A percentile compares a stretch with the other conserved stretches of the same genome.
Evolutionary conservation across 2,329 filamentous ascomycete genomes (phyloP).

Genomic region (Truncatella angustata): DNA sequence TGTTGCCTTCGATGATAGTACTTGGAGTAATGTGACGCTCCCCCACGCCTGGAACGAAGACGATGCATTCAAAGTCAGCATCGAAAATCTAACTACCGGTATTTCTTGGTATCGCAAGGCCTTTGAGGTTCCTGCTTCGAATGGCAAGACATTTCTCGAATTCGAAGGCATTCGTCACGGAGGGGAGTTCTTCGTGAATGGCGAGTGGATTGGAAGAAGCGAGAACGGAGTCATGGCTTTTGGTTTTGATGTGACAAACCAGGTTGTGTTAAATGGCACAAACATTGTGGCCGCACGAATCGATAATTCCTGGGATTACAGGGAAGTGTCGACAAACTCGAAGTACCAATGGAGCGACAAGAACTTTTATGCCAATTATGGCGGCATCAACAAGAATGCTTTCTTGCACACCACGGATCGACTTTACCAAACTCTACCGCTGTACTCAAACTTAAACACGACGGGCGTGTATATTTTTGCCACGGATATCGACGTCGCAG

Average conservation of each 20-base stretch:
- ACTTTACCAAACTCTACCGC: not conserved
- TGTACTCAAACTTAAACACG: constrained; percentile 5
- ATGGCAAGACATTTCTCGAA: not conserved
- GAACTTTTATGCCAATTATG: constrained; percentile 6
- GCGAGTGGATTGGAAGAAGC: not conserved
- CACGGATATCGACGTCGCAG: not conserved
- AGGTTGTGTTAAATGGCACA: not conserved
- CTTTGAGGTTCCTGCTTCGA: not conserved
- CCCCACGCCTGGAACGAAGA: constrained; percentile 2
- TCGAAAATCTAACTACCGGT: not conserved
- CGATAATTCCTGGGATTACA: constrained; percentile 1
- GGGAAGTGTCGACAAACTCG: not conserved
- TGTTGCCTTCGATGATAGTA: not conserved
- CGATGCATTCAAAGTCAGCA: not conserved
- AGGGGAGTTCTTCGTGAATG: not conserved
- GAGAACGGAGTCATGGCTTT: constrained; percentile 6
- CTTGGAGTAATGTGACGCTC: not conserved
- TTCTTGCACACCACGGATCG: not conserved
- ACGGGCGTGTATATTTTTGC: constrained; percentile 2
- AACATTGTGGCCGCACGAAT: not conserved
- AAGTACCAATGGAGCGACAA: not conserved
- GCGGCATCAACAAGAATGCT: constrained; percentile 6
- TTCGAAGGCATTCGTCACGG: constrained; percentile 4
- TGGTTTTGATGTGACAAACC: constrained; percentile 1
- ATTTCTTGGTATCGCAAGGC: constrained; percentile 4